phyloP scores from a whole-genome alignment of 768 basidiomycete genomes.

The Lactarius indigo region DNA sequence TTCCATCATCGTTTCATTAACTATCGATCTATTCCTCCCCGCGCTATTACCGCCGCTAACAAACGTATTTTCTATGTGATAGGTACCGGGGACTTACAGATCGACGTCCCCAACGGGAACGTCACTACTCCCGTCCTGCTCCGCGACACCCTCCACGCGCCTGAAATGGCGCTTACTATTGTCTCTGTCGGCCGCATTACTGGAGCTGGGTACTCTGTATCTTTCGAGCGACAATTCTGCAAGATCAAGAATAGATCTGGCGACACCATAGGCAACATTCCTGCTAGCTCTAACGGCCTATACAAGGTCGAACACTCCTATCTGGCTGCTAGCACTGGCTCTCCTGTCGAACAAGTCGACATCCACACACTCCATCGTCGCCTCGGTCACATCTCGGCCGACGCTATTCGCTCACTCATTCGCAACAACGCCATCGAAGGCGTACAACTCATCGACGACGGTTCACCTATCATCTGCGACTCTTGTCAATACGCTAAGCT shows the following conservation, averaged over 20 bases:
- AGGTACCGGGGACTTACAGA: no score
- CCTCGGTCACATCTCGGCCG: slow-evolving; percentile 19
- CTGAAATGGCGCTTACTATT: slow-evolving; percentile 21
- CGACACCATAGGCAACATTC: not conserved
- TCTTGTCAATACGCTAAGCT: no score
- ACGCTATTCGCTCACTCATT: no score
- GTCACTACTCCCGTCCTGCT: slow-evolving; percentile 5
- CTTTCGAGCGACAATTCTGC: not conserved
- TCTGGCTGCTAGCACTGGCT: no score
- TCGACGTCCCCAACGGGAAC: not conserved
- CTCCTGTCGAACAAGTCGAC: not conserved
- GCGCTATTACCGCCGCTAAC: not conserved
- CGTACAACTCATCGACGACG: no score
- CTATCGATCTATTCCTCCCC: slow-evolving; percentile 12
- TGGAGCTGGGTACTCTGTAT: not conserved
- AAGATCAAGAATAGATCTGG: not conserved
- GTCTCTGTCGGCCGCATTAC: slow-evolving; percentile 18
- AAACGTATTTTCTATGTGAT: slow-evolving; percentile 23
- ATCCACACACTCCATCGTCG: not conserved
- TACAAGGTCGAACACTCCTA: no score
- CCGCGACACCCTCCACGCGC: slow-evolving; percentile 2
- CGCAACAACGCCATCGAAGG: no score
- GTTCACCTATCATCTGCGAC: no score
- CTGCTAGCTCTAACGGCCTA: not conserved
- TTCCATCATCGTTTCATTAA: slow-evolving; percentile 15